phyloP scores from a whole-genome alignment of 257 asterid genomes.

The Solanum chiquidenum region DNA sequence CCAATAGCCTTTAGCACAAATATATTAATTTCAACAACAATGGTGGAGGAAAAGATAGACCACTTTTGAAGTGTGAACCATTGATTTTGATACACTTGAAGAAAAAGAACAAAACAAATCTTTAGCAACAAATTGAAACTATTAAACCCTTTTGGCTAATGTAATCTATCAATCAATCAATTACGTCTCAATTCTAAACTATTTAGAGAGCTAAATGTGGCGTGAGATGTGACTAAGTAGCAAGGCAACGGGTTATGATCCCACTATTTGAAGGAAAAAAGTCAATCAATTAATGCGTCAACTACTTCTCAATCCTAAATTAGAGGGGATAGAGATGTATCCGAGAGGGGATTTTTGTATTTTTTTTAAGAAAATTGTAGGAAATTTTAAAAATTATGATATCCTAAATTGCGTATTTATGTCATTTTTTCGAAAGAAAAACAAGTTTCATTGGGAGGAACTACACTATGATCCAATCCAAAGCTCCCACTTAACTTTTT shows the following conservation, averaged over 20 bases:
- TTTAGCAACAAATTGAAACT: background rate
- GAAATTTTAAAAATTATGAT: too few species aligned
- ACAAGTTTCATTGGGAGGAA: background rate
- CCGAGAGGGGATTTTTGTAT: background rate
- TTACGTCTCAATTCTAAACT: background rate
- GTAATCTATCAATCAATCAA: background rate
- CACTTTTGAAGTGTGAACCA: background rate
- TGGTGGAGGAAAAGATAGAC: background rate
- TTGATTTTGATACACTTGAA: background rate
- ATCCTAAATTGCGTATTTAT: too few species aligned
- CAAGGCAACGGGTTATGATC: too few species aligned
- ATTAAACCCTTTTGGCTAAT: background rate
- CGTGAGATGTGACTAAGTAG: too few species aligned
- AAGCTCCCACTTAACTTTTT: background rate
- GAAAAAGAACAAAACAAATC: background rate
- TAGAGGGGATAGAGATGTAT: background rate
- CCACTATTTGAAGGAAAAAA: background rate
- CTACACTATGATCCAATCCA: background rate
- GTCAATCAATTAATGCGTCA: background rate
- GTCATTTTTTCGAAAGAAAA: background rate
- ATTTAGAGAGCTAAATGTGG: background rate
- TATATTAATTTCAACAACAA: background rate
- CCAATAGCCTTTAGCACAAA: background rate
- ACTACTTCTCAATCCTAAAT: background rate
- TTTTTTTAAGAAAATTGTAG: too few species aligned